Base-by-base conservation (phyloP, 108 stramenopile genomes). In the Parietichytrium sp. region DNA sequence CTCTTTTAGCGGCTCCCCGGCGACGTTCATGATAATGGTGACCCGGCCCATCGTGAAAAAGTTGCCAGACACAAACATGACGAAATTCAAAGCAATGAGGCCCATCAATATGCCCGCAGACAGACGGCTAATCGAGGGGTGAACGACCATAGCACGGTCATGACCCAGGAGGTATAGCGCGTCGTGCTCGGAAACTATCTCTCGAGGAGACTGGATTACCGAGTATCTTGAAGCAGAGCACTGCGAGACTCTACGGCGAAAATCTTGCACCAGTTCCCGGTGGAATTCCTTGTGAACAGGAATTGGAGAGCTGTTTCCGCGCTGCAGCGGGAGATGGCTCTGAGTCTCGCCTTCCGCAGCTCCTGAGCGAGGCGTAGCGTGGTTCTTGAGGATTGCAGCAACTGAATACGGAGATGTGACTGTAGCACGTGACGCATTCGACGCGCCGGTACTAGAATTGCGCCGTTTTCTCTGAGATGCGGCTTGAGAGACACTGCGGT, bases 31-130 rank as follows among this genome's bases (percentile, higher is more conserved):
- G 45, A 72, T 45, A 42, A 72, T 72, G 10, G 61, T 72, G 38
- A 72, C 61, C 6, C 61, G 61, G 33, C 61, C 61, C 33, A 72
- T 13, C 1, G 61, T 72, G 61, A 72, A 72, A 20, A 72, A 72
- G 42, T 72, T 72, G 42, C 61, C 61, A 12, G 61, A 72, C 10
- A 72, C 61, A 72, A 72, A 72, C 23, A 72, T 33, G 13, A 42
- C 33, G 45, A 72, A 72, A 2, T 72, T 72, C 6, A 25, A n/a
- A 25, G 38, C 20, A n/a, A 72, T 33, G 6, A 72, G 10, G 6
- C 16, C 42, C 20, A 42, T 42, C 36, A 72, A 45, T 16, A 72
- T 1, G 42, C 36, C 42, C n/a, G 38, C 61, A 15, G 61, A 45
- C 38, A 72, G 20, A 10, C 61, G 61, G 8, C 61, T 42, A 72